Conservation (phyloP, 202 grass and related monocot genomes). For the Brachypodium distachyon region DNA sequence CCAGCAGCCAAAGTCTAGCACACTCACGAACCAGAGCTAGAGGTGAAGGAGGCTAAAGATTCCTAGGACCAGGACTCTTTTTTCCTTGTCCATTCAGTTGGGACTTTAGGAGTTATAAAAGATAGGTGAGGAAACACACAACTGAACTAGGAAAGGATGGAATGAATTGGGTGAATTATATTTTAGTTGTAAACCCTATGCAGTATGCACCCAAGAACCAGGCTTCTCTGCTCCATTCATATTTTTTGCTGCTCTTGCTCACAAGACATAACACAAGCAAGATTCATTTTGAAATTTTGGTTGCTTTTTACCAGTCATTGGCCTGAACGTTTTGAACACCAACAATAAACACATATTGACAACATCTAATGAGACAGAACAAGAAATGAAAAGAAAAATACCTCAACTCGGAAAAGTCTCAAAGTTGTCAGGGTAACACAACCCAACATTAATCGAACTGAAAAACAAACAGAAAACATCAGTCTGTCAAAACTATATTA, state of each 20-base stretch:
- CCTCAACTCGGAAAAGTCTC: constrained; percentile 78
- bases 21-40: background rate
- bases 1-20: background rate
- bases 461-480: constrained; percentile 21
- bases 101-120: background rate
- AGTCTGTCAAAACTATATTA: constrained; percentile 11
- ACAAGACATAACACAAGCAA: background rate
- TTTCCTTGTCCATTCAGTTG: background rate
- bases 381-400: constrained; percentile 22
- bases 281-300: background rate
- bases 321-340: background rate
- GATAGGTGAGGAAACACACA: background rate
- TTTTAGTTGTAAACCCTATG: background rate
- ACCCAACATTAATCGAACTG: constrained; percentile 71
- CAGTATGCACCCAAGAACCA: background rate
- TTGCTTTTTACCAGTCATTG: background rate
- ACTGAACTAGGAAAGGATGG: background rate
- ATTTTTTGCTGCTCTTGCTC: background rate
- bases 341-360: background rate
- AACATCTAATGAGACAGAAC: background rate
- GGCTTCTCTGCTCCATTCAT: background rate
- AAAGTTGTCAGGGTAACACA: constrained; percentile 52
- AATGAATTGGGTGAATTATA: background rate
- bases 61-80: background rate
- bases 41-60: background rate